A percentile compares a stretch with the other conserved stretches of the same genome.
phyloP scores from a whole-genome alignment of 768 basidiomycete species.

The Daedaleopsis sinensis region DNA sequence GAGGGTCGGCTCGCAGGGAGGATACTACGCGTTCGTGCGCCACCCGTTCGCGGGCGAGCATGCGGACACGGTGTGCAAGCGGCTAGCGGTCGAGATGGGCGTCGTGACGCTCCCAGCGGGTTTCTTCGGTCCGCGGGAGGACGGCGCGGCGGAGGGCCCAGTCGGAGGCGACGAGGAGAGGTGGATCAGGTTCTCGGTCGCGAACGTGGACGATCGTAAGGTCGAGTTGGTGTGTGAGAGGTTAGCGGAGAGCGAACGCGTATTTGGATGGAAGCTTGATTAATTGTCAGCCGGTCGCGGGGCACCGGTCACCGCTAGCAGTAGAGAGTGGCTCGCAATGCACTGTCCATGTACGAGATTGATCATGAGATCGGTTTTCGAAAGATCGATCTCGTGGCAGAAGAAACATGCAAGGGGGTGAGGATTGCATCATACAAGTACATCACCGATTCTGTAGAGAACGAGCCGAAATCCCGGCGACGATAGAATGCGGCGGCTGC shows the following conservation, averaged over 20 bases:
- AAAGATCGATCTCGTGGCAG: no score
- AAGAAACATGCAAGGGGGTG: no score
- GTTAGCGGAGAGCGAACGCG: conserved; percentile 41
- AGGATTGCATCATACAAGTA: no score
- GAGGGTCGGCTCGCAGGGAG: conserved; percentile 67
- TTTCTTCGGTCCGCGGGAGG: conserved; percentile 49
- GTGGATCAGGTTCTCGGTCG: conserved; percentile 82
- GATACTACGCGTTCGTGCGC: conserved; percentile 77
- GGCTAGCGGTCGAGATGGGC: conserved; percentile 63
- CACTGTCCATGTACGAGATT: no score
- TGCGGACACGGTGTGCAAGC: conserved; percentile 56
- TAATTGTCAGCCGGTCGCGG: background rate
- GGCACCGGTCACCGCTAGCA: no score
- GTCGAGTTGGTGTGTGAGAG: conserved; percentile 55
- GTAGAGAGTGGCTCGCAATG: no score
- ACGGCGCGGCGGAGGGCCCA: conserved; percentile 26
- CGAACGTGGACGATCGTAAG: conserved; percentile 73
- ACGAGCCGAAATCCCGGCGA: no score
- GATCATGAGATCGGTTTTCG: no score
- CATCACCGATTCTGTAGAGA: no score
- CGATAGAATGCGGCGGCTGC: no score
- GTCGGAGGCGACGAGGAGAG: conserved; percentile 46
- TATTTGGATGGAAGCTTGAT: conserved; percentile 43
- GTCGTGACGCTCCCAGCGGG: conserved; percentile 66
- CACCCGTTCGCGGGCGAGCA: conserved; percentile 57